Percentiles rank a stretch among this genome's conserved stretches.
Conservation (phyloP, 257 asterid species). For the Solanum ahanhuiri region DNA sequence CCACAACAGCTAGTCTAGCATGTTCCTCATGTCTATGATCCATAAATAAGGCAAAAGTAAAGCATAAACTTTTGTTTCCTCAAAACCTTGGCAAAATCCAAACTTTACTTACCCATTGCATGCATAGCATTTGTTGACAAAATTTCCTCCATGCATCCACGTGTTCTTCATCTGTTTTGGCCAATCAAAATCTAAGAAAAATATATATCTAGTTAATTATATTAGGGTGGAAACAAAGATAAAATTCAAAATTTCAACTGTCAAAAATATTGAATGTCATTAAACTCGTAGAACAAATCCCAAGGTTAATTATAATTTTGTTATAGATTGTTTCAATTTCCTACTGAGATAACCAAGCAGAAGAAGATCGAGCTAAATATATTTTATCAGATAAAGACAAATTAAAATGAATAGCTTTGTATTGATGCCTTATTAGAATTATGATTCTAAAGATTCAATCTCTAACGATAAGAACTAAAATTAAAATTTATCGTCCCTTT, state of each 20-base stretch:
- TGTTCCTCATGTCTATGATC: not conserved
- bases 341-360: not conserved
- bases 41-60: constrained; percentile 4
- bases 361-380: not conserved
- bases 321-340: not conserved
- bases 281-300: not conserved
- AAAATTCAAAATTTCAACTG: not conserved
- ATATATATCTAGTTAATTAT: not conserved
- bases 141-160: not conserved
- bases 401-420: not conserved
- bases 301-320: not conserved
- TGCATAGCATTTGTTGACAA: constrained; percentile 16
- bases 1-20: not conserved
- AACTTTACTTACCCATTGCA: constrained; percentile 10
- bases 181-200: not conserved
- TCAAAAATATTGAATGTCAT: not conserved
- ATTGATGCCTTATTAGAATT: not conserved
- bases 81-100: constrained; percentile 1
- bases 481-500: not conserved
- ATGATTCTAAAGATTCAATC: not conserved
- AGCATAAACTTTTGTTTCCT: not conserved
- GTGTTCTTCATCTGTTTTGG: not conserved
- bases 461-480: not conserved
- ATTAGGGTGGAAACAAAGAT: too few relatives aligned
- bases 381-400: not conserved